These are phyloP conservation scores for Phytophthora tentaculata DNA, from an alignment of 352 stramenopile genomes.

Conservation along the genomic window DNA sequence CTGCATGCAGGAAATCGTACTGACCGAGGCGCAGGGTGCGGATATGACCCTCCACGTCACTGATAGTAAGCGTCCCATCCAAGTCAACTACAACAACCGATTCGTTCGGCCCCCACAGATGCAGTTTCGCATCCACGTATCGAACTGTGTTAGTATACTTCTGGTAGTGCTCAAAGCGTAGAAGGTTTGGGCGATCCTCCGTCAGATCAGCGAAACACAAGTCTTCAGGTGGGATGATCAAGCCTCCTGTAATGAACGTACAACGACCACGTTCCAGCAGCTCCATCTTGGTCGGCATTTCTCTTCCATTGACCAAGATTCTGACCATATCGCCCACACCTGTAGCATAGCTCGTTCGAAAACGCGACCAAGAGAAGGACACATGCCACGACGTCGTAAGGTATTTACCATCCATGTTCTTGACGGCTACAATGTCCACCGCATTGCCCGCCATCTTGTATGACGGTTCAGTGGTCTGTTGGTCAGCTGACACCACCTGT, in stretches of 20 bases:
- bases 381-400: constrained; percentile 84
- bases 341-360: constrained; percentile 59
- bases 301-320: constrained; percentile 79
- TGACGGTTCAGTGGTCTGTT: constrained; percentile 32
- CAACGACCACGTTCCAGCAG: constrained; percentile 72
- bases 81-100: constrained; percentile 84
- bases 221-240: constrained; percentile 63
- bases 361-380: constrained; percentile 75
- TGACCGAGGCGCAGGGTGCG: constrained; percentile 81
- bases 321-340: constrained; percentile 76
- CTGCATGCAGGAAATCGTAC: constrained; percentile 84
- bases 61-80: constrained; percentile 86
- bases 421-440: constrained; percentile 79
- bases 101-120: constrained; percentile 82
- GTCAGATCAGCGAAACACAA: constrained; percentile 61
- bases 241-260: constrained; percentile 63
- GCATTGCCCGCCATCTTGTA: constrained; percentile 83
- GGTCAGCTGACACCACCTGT: constrained; percentile 5
- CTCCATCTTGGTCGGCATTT: constrained; percentile 81
- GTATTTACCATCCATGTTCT: constrained; percentile 59
- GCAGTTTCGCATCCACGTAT: constrained; percentile 76
- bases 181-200: constrained; percentile 67
- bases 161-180: constrained; percentile 84
- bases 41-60: constrained; percentile 87
- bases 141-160: constrained; percentile 71